Percentiles rank a stretch among this genome's conserved stretches.
Conservation (phyloP, 2,329 filamentous ascomycete genomes). For the Boeremia exigua region DNA sequence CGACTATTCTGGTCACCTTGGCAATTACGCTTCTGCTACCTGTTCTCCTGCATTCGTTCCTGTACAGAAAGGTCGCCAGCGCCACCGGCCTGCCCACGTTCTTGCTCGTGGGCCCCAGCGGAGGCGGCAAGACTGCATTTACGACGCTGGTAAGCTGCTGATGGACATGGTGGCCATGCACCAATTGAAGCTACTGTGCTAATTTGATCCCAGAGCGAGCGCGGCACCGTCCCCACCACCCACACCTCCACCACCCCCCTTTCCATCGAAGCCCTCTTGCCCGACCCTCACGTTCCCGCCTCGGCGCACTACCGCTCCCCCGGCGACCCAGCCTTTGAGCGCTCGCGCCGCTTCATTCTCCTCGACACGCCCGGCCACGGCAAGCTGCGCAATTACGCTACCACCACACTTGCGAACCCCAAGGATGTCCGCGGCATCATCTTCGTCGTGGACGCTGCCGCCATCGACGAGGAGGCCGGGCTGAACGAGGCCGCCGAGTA, state of each 20-base stretch:
- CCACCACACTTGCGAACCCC: conserved; percentile 58
- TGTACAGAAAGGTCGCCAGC: conserved; percentile 72
- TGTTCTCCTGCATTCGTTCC: conserved; percentile 75
- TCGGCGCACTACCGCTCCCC: conserved; percentile 70
- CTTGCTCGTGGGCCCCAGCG: conserved; percentile 79
- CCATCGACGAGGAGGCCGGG: conserved; percentile 49
- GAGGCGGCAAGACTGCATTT: conserved; percentile 86
- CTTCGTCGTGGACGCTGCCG: conserved; percentile 85
- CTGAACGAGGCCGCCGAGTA: conserved; percentile 80
- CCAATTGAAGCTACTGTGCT: background rate
- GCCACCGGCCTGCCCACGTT: conserved; percentile 72
- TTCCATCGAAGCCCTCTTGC: conserved; percentile 66
- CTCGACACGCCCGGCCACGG: conserved; percentile 94
- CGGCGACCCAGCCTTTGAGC: conserved; percentile 64
- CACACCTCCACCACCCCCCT: conserved; percentile 54
- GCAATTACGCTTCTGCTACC: conserved; percentile 76
- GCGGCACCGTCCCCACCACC: conserved; percentile 61
- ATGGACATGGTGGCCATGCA: too few relatives aligned
- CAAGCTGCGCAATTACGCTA: conserved; percentile 79
- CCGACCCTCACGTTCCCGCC: conserved; percentile 61
- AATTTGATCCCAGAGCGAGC: conserved; percentile 53
- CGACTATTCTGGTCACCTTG: conserved; percentile 69
- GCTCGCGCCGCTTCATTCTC: conserved; percentile 72
- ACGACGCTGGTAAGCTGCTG: conserved; percentile 69
- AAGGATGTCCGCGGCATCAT: conserved; percentile 71